Base-by-base conservation (phyloP, 2,329 filamentous ascomycete species). In the Aspergillus tanneri region DNA sequence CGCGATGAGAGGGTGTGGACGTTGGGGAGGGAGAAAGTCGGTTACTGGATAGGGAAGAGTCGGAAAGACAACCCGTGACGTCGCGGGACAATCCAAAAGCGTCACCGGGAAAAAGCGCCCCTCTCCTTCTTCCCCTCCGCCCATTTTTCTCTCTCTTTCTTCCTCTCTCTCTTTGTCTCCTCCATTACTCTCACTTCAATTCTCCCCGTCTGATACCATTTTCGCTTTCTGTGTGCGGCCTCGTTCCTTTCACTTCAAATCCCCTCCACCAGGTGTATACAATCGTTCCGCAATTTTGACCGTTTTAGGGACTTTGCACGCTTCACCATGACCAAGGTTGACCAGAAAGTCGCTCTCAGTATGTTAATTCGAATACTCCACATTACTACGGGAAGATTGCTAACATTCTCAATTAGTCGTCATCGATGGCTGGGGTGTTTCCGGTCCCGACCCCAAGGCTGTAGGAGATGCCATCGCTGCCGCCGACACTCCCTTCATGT, bases 341-440 rank as follows among this genome's bases (percentile, higher is more conserved):
- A 87, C 66, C 82, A 87, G 54, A 87, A 87, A 72, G 79, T 80
- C 56, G 84, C 83, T 56, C 77, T 88, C 63, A 87, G 80, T 83
- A 77, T 60, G 78, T 70, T 57, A 53, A 64, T 64, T 48, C 60
- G 49, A 57, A 61, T 49, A 48, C 36, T 25, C 34, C n/a, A 2
- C 10, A 53, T 57, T 10, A 57, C 71, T 68, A 52, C 25, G 5
- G 7, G 11, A 30, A 40, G 18, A 43, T 28, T 9, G 45, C 54
- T 66, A 50, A 66, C 44, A 22, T 23, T 8, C 43, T 37, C 42
- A 66, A 78, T 68, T 66, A 90, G 87, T 99, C 82, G 93, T 97
- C 75, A 99, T 99, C 79, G 93, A 99, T 77, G 93, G 93, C 67
- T 99, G 93, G 93, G 93, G 93, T 68, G 83, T 97, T 64, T 83